Conservation (phyloP, 2,329 filamentous ascomycete species). For the Catunica adiposa region DNA sequence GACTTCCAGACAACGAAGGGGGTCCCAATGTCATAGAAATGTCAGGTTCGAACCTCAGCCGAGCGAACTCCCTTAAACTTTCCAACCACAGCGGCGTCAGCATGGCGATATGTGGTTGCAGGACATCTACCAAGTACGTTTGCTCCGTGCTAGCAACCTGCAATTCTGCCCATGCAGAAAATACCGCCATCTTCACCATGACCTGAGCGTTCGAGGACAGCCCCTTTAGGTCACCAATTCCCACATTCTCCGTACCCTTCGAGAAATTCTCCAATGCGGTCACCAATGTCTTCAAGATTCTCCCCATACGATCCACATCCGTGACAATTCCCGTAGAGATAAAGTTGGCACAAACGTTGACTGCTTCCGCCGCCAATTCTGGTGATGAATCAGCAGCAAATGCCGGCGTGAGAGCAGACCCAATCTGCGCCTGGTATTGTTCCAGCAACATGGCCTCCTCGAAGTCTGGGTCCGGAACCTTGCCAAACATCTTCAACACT, state of each 20-base stretch:
- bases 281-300: slow-evolving; percentile 86
- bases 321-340: slow-evolving; percentile 95
- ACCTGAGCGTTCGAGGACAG: slow-evolving; percentile 91
- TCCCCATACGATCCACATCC: slow-evolving; percentile 95
- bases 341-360: slow-evolving; percentile 96
- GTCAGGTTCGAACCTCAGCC: slow-evolving; percentile 86
- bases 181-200: slow-evolving; percentile 96
- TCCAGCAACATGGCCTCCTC: slow-evolving; percentile 91
- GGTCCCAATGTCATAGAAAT: slow-evolving; percentile 82
- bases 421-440: slow-evolving; percentile 97
- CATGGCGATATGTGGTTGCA: slow-evolving; percentile 77
- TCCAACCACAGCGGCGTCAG: slow-evolving; percentile 89
- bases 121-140: slow-evolving; percentile 69
- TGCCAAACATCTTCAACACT: slow-evolving; percentile 88
- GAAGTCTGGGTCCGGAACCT: slow-evolving; percentile 89
- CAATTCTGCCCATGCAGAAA: slow-evolving; percentile 91
- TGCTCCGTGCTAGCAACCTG: slow-evolving; percentile 92
- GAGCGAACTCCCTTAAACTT: slow-evolving; percentile 82
- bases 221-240: slow-evolving; percentile 83
- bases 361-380: slow-evolving; percentile 84
- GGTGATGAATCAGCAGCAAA: slow-evolving; percentile 93
- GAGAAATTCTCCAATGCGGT: slow-evolving; percentile 86
- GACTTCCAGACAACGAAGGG: slow-evolving; percentile 62
- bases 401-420: slow-evolving; percentile 85
- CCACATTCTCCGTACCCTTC: slow-evolving; percentile 32